phyloP scores from a whole-genome alignment of 2,329 filamentous ascomycete species.

The Penicillium sp. region DNA sequence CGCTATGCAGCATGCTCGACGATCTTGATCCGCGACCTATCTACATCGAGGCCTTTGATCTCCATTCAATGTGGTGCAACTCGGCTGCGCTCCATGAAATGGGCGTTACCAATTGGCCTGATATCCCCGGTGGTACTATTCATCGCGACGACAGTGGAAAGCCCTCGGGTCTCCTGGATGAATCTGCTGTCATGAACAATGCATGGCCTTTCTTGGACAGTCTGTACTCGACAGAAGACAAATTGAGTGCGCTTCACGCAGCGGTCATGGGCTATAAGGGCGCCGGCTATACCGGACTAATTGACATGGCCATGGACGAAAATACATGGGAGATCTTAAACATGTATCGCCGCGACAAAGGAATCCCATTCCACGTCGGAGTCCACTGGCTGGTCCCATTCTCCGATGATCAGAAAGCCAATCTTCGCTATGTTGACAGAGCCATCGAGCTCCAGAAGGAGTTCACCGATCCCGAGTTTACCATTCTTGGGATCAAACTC shows the following conservation, averaged over 20 bases:
- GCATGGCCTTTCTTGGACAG: slow-evolving; percentile 47
- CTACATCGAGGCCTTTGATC: slow-evolving; percentile 47
- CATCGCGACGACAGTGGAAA: slow-evolving; percentile 44
- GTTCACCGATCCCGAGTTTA: slow-evolving; percentile 43
- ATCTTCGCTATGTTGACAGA: slow-evolving; percentile 43
- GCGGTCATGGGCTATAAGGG: slow-evolving; percentile 44
- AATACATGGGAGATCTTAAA: slow-evolving; percentile 45
- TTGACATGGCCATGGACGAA: slow-evolving; percentile 54
- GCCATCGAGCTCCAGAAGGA: slow-evolving; percentile 42
- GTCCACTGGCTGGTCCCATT: slow-evolving; percentile 49
- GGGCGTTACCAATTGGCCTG: slow-evolving; percentile 37
- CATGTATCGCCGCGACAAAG: slow-evolving; percentile 34
- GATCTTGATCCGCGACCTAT: slow-evolving; percentile 48
- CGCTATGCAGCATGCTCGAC: slow-evolving; percentile 47
- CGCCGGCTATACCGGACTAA: slow-evolving; percentile 47
- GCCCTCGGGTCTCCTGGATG: slow-evolving; percentile 45
- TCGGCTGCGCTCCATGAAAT: slow-evolving; percentile 46
- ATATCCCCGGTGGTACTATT: slow-evolving; percentile 47
- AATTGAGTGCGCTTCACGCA: slow-evolving; percentile 38
- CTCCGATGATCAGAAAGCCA: slow-evolving; percentile 35
- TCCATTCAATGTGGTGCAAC: slow-evolving; percentile 52
- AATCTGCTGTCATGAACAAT: slow-evolving; percentile 44
- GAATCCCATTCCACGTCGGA: slow-evolving; percentile 43
- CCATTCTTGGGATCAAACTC: slow-evolving; percentile 48
- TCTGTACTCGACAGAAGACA: slow-evolving; percentile 43